Base-by-base conservation (phyloP, 768 basidiomycete species). In the Lyophyllum semitale region DNA sequence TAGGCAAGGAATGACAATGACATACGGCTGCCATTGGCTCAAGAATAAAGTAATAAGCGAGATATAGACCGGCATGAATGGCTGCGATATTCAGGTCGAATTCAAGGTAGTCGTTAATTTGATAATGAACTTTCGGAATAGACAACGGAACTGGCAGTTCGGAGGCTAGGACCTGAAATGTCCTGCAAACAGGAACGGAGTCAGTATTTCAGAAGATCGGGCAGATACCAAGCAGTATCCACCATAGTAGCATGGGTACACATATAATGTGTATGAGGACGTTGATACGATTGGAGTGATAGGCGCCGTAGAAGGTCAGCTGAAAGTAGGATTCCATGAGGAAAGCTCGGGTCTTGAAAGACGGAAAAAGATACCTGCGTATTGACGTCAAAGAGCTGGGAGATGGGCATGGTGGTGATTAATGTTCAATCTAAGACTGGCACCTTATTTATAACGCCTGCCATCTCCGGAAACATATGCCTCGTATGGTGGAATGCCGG, bases 221-320 rank as follows among this genome's bases (percentile, higher is more conserved):
- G 26, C 26, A 30, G 37, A 8, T 30, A n/a, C 48, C 2, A 27
- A 35, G 45, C 56, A 49, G 55, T 43, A 53, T 77, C 42, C 57
- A 90, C 94, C 93, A 98, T 53, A 93, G 67, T 57, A 97, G 79
- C 55, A 89, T 66, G 7, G 95, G 95, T 12, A 96, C 93, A 60
- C 85, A 93, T 56, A 91, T 65, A 62, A 95, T 77, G 70, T 98
- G 96, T 58, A 98, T 92, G 51, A 81, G 70, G 60, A 98, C 73
- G 69, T 98, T 98, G 58, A 84, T 73, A 25, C 83, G 84, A 69
- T 96, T 88, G 15, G 84, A 77, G 71, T 97, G 95, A 72, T 97
- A 97, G 48, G 93, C 88, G 18, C 93, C 93, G 69, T 98, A 98
- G 78, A 96, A 96, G 23, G 87, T 78, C 66, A 98, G 81, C 93